Base-by-base conservation (phyloP, 2,329 filamentous ascomycete genomes). In the Aspergillus sp. region DNA sequence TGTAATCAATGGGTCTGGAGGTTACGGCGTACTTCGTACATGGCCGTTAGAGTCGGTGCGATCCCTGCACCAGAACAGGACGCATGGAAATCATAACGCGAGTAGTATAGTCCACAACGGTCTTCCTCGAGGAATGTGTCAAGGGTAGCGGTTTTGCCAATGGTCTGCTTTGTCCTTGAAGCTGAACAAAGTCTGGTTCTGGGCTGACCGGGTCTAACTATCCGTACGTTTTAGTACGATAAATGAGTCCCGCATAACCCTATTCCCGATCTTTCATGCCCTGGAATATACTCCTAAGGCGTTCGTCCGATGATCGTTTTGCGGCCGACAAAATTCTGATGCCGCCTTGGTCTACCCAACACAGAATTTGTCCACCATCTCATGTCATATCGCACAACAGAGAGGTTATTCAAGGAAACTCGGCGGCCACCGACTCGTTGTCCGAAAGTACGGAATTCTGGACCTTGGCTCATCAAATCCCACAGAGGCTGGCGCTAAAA, bases 221-320 rank as follows among this genome's bases (percentile, higher is more conserved):
- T 63, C 59, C 53, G 60, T 63, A 61, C 61, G 54, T 57, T 58
- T 62, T 60, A 62, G 64, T 64, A 62, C 60, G 59, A 57, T 59
- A 53, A 50, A 56, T 55, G 60, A 64, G 62, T 62, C 63, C 60
- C 64, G 61, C 60, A 58, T 60, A 61, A 51, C 55, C 53, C 54
- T 63, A 26, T 59, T 51, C 57, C 57, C 60, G 62, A 47, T 60
- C 54, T 54, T 52, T 48, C 51, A 58, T 58, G 57, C 51, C 52
- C 50, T 52, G 51, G 56, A 60, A 57, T 57, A 62, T 60, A 53
- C 54, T 62, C 57, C 42, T 47, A 47, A 44, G 52, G 57, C 59
- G 57, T 58, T 55, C 62, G 51, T 59, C 59, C 60, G 55, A 58
- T 38, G 52, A 55, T 54, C 54, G 40, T 54, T 53, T 54, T 45